phyloP scores from a whole-genome alignment of 345 rosid species.

The Salix viminalis region DNA sequence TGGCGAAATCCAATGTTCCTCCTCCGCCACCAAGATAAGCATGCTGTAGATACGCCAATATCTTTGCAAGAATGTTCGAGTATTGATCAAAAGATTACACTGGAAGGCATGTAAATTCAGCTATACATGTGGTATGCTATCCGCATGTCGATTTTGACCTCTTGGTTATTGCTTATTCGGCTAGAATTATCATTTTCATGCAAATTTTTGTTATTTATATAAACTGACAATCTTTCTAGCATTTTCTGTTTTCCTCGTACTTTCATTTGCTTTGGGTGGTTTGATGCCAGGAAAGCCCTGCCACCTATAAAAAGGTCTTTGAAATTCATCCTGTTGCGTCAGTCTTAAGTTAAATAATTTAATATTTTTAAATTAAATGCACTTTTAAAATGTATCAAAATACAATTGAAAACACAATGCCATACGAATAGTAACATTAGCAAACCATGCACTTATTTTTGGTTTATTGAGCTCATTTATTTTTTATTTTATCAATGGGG shows the following conservation, averaged over 20 bases:
- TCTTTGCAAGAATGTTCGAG: constrained; percentile 16
- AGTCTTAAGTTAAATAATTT: neutral
- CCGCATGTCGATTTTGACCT: constrained; percentile 1
- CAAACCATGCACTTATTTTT: no score
- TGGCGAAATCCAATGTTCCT: constrained; percentile 20
- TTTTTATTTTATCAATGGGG: no score
- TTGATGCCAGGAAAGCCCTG: neutral
- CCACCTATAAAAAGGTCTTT: neutral
- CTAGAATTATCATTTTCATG: neutral
- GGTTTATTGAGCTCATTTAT: no score
- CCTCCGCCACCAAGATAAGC: constrained; percentile 35
- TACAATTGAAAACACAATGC: no score
- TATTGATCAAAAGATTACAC: constrained; percentile 2
- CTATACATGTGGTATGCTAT: constrained; percentile 10
- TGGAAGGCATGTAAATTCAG: constrained; percentile 15
- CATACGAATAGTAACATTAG: no score
- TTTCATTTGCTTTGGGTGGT: neutral
- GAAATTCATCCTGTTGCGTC: neutral
- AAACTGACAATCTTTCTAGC: no score
- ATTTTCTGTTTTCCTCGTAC: neutral
- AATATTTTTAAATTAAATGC: no score
- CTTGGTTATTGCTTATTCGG: neutral
- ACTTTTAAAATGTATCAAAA: no score
- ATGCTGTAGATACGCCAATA: constrained; percentile 13
- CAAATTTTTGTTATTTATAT: neutral